Evolutionary conservation across 1,284 basidiomycete species (phyloP).

Genomic region (Gomphus bonarii): DNA sequence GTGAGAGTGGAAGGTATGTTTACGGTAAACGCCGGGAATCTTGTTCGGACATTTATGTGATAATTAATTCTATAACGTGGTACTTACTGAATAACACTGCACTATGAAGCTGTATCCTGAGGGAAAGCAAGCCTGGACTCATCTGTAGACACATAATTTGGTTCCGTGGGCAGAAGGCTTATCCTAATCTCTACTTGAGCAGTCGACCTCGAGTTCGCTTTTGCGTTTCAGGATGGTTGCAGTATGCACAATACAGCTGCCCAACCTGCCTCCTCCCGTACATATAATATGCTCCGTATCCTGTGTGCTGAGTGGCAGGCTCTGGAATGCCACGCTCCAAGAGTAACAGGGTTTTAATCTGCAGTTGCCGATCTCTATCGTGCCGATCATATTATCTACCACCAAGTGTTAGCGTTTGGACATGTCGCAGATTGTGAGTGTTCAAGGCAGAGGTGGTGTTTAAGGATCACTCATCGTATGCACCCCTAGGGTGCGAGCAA

Average conservation of each 20-base stretch:
- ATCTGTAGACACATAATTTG: no score
- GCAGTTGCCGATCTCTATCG: no score
- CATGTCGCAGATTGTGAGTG: background rate
- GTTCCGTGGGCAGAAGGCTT: no score
- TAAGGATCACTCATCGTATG: background rate
- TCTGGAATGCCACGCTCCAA: background rate
- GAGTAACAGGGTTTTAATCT: no score
- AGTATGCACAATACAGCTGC: no score
- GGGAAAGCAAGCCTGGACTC: no score
- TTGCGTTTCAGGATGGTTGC: no score
- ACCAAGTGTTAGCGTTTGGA: background rate
- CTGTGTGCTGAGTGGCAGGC: background rate
- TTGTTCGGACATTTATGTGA: background rate
- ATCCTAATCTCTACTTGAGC: no score
- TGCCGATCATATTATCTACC: background rate
- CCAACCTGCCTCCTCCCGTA: background rate
- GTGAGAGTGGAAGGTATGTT: conserved; percentile 5
- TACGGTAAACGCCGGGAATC: background rate
- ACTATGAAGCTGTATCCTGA: no score
- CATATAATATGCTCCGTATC: background rate
- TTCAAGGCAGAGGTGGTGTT: background rate
- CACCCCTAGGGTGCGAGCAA: background rate
- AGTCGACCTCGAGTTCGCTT: no score
- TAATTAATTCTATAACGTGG: no score
- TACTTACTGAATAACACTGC: no score